Evolutionary conservation across 108 stramenopile species (phyloP).

Genomic region (Cyclotella sp.): DNA sequence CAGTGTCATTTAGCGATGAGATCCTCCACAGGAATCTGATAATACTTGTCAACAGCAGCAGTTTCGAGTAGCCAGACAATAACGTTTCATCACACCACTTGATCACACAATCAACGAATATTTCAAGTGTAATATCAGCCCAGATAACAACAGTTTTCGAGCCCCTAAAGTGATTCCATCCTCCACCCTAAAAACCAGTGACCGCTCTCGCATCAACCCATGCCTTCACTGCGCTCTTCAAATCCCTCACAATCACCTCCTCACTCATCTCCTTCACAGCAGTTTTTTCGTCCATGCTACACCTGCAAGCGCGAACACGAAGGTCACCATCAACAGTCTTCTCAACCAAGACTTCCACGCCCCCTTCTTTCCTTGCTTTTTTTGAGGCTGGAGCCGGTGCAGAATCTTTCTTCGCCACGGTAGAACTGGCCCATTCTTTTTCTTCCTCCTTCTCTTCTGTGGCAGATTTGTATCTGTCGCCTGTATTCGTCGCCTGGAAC

Average conservation of each 20-base stretch:
- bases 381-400: conserved; percentile 2
- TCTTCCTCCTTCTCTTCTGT: conserved; percentile 64
- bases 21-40: too few relatives aligned
- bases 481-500: conserved; percentile 74
- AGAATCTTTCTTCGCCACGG: neutral
- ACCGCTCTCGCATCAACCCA: conserved; percentile 44
- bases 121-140: too few relatives aligned
- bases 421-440: conserved; percentile 22
- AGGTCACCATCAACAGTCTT: conserved; percentile 44
- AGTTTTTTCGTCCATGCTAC: conserved; percentile 72
- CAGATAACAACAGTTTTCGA: too few relatives aligned
- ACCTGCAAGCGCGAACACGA: conserved; percentile 75
- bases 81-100: too few relatives aligned
- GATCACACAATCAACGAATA: too few relatives aligned
- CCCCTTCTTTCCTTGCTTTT: conserved; percentile 62
- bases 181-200: neutral
- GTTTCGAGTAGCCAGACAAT: too few relatives aligned
- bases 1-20: too few relatives aligned
- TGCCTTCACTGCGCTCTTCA: conserved; percentile 68
- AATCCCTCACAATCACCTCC: conserved; percentile 63
- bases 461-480: conserved; percentile 62
- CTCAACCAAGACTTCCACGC: conserved; percentile 79
- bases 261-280: conserved; percentile 80
- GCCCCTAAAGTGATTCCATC: too few relatives aligned
- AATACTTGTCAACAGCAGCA: too few relatives aligned